Conservation (phyloP, 2,329 filamentous ascomycete species). For the Ascochyta fabae region DNA sequence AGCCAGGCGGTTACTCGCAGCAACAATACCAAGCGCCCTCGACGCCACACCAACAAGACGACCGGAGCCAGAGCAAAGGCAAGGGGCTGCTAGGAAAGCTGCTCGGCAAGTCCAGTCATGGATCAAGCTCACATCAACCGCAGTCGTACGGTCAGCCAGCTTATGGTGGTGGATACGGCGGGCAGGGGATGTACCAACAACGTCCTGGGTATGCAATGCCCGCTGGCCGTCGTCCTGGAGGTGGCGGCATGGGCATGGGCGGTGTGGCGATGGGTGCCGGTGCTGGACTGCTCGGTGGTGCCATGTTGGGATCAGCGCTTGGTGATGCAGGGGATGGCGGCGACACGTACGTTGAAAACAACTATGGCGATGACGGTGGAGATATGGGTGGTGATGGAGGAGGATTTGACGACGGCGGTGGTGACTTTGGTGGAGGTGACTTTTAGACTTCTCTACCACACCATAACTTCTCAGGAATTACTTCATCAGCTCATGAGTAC, state of each 20-base stretch:
- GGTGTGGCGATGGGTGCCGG: constrained; percentile 80
- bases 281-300: constrained; percentile 80
- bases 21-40: constrained; percentile 19
- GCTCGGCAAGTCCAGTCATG: constrained; percentile 53
- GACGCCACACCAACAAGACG: constrained; percentile 15
- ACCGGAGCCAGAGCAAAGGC: constrained; percentile 50
- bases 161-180: constrained; percentile 39
- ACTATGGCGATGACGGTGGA: constrained; percentile 35
- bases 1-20: constrained; percentile 28
- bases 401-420: constrained; percentile 1
- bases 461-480: not conserved
- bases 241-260: constrained; percentile 68
- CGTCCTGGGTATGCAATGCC: constrained; percentile 31
- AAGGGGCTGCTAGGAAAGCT: constrained; percentile 59
- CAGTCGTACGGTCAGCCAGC: constrained; percentile 32
- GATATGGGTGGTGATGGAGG: constrained; percentile 11
- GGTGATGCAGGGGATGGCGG: constrained; percentile 48
- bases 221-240: constrained; percentile 17
- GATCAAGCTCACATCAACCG: constrained; percentile 48
- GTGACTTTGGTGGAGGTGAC: constrained; percentile 1
- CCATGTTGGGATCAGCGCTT: constrained; percentile 72
- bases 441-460: not conserved
- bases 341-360: constrained; percentile 34
- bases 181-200: constrained; percentile 16
- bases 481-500: no score